Base-by-base conservation (phyloP, 768 basidiomycete genomes). In the Suillus variegatus region DNA sequence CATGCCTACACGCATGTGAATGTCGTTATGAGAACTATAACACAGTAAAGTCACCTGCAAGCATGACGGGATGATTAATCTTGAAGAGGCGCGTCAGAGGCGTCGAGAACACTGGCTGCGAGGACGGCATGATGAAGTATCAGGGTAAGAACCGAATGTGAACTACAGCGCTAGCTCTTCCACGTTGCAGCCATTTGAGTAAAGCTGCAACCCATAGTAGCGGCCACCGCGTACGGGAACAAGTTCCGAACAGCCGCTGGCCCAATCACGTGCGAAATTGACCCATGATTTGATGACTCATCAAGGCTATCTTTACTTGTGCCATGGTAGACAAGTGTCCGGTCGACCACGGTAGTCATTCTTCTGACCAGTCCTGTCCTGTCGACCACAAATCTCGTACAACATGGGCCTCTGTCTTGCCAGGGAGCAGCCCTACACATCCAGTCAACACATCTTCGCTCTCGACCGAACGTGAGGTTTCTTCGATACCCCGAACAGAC, bases 11-110 rank as follows among this genome's bases (percentile, higher is more conserved):
- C 25, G 28, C 51, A 49, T 16, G 58, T 72, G 36, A 43, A 16
- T 13, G 55, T 36, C 36, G 14, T 9, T 46, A 65, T 51, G 62
- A 62, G n/a, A 36, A 63, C 51, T 20, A 55, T 38, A 58, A 6
- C 16, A 43, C 25, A 20, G 20, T 57, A 38, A 16, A 65, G 71
- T 63, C 71, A 74, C 89, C 91, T 69, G 93, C 93, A 36, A 94
- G 82, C 85, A 94, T 88, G 73, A 94, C 88, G 6, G 93, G 93
- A 72, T 94, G 93, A 76, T 85, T 87, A 66, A 94, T 89, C 51
- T 81, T 82, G 80, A 95, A 94, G 65, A 94, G 76, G 70, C 81
- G 84, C 5, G 92, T 93, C 70, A 94, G 83, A 9, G 89, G 88
- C 0, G 92, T 94, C 6, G 84, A 79, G 76, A 94, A 89, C 20